phyloP scores from a whole-genome alignment of 2,329 filamentous ascomycete species.

The Aspergillus proliferans region DNA sequence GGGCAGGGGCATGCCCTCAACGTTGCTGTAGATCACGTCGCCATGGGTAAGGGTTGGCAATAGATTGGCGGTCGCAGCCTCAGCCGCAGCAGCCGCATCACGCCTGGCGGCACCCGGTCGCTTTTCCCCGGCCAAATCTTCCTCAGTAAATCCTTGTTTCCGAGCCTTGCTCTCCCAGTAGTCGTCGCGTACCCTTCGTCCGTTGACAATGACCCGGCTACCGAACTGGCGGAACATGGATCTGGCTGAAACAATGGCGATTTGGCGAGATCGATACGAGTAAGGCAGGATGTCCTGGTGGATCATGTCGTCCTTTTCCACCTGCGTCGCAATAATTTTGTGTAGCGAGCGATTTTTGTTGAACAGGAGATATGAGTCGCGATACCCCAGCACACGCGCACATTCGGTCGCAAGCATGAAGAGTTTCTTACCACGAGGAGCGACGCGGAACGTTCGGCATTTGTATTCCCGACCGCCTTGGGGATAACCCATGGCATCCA shows the following conservation, averaged over 20 bases:
- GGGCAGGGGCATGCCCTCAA: slow-evolving; percentile 62
- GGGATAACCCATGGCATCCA: slow-evolving; percentile 73
- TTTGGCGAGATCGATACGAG: slow-evolving; percentile 95
- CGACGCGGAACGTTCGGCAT: slow-evolving; percentile 88
- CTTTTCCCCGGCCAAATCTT: slow-evolving; percentile 93
- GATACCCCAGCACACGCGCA: slow-evolving; percentile 84
- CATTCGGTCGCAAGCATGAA: slow-evolving; percentile 99
- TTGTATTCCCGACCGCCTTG: slow-evolving; percentile 80
- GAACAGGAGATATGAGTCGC: slow-evolving; percentile 96
- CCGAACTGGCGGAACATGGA: slow-evolving; percentile 99
- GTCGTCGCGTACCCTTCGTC: slow-evolving; percentile 86
- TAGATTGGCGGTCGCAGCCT: slow-evolving; percentile 53
- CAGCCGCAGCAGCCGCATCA: slow-evolving; percentile 70
- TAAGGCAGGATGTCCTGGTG: slow-evolving; percentile 92
- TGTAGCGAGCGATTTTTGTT: slow-evolving; percentile 96
- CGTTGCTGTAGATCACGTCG: slow-evolving; percentile 83
- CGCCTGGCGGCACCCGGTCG: slow-evolving; percentile 85
- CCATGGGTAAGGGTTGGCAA: slow-evolving; percentile 64
- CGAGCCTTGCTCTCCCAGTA: slow-evolving; percentile 98
- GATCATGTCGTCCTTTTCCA: slow-evolving; percentile 95
- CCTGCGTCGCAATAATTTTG: slow-evolving; percentile 95
- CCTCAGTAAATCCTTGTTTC: slow-evolving; percentile 97
- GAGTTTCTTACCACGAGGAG: slow-evolving; percentile 82
- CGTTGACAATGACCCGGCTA: slow-evolving; percentile 83
- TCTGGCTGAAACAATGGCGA: slow-evolving; percentile 92